These are phyloP conservation scores for Westerdykella ornata DNA, from an alignment of 2,329 filamentous ascomycete species.

Conservation along the genomic window DNA sequence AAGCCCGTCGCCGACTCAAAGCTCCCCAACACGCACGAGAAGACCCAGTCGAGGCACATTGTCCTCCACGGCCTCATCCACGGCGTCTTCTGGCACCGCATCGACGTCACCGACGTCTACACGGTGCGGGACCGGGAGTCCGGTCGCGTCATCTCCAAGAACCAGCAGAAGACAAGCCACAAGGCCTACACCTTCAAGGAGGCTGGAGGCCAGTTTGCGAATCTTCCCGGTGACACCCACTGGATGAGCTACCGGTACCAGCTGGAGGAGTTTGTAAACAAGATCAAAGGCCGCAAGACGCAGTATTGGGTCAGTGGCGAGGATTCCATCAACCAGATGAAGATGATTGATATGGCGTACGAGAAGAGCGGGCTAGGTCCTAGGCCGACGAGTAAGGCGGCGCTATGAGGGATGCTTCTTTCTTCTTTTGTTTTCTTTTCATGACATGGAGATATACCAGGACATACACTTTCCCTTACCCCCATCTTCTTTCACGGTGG, in stretches of 20 bases:
- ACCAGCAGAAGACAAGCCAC: constrained; percentile 19
- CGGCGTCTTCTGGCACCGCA: neutral
- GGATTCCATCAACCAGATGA: constrained; percentile 22
- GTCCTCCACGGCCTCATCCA: constrained; percentile 1
- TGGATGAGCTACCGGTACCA: constrained; percentile 28
- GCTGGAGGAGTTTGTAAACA: constrained; percentile 24
- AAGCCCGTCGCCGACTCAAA: neutral
- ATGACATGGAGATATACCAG: no score
- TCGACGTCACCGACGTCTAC: constrained; percentile 1
- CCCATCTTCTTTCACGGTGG: no score
- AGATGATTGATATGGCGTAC: constrained; percentile 22
- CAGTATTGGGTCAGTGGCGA: constrained; percentile 15
- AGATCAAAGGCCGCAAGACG: constrained; percentile 9
- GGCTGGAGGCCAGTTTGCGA: constrained; percentile 12
- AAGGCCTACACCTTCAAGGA: constrained; percentile 28
- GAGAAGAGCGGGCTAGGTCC: constrained; percentile 13
- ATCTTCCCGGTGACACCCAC: constrained; percentile 7
- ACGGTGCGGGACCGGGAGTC: constrained; percentile 3
- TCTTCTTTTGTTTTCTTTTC: no score
- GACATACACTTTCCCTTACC: no score
- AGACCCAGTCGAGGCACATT: constrained; percentile 1
- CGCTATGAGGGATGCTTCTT: neutral
- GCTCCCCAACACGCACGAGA: neutral
- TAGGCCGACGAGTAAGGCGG: constrained; percentile 2
- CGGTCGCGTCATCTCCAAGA: constrained; percentile 15